Evolutionary conservation across 2,329 filamentous ascomycete species (phyloP), one percentile per base, ranked within the genome.

Genomic region (Paraphaeosphaeria sporulosa): DNA sequence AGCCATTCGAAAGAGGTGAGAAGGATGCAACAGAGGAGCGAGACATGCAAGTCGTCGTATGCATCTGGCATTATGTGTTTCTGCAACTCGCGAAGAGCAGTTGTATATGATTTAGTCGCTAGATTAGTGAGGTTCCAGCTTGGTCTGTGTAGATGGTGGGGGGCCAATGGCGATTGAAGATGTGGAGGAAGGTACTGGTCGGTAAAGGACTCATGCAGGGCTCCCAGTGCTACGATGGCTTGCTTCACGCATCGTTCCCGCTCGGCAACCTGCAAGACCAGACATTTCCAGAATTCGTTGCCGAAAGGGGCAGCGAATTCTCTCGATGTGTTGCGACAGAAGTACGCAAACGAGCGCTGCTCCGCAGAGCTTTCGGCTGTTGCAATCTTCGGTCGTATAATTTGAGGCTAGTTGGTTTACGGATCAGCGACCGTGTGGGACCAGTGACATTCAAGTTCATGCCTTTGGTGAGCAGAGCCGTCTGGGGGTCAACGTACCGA

Each of bases 1-100:
- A 61, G 59, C 54, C 59, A 61, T 25, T 61, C 59, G 30, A 61
- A 61, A n/a, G 43, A 55, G 2, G 56, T 42, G 44, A 55, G 58
- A 4, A 61, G 55, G 23, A 61, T 51, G 34, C 54, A 57, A 21
- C 59, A 58, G 8, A 57, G 43, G 13, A 61, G 59, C 9, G 55
- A 43, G 43, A 57, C 36, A 12, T 58, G 42, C 15, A 61, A 49
- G n/a, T 55, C 55, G 13, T 48, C 44, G 19, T 38, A 58, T 4
- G 54, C 46, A 8, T 34, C 19, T 2, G 25, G 21, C 10, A 47
- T 2, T 34, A 59, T 59, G 27, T 59, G 15, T 21, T 30, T 12
- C n/a, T 55, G 55, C 15, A 59, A 43, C 25, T 27, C 27, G 17
- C 44, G 47, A 15, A 59, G 34, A n/a, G 57, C 51, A 21, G n/a